These are phyloP conservation scores for Termitomyces sp. DNA, from an alignment of 768 basidiomycete species.

Conservation along the genomic window DNA sequence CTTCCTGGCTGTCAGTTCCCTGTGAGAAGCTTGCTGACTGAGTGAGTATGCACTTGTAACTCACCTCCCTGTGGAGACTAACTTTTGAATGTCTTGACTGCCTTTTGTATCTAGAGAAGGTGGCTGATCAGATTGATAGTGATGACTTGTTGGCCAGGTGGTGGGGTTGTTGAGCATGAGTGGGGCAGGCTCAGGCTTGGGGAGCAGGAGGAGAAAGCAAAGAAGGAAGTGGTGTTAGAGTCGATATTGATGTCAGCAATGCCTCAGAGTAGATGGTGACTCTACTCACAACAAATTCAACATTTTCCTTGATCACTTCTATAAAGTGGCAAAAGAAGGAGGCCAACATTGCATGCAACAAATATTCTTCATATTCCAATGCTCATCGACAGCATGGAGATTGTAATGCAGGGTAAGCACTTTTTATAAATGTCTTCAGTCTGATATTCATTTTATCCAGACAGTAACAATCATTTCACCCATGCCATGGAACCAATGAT, in stretches of 20 bases:
- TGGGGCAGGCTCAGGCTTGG: too few species aligned
- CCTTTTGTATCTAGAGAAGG: slow-evolving; percentile 76
- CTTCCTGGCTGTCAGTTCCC: too few species aligned
- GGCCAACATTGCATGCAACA: too few species aligned
- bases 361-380: too few species aligned
- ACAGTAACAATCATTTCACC: background rate
- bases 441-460: background rate
- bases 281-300: too few species aligned
- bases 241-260: too few species aligned
- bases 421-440: background rate
- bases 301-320: too few species aligned
- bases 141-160: slow-evolving; percentile 58
- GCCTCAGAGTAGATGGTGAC: too few species aligned
- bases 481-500: background rate
- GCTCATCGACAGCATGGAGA: background rate
- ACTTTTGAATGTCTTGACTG: slow-evolving; percentile 66
- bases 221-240: too few species aligned
- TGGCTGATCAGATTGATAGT: slow-evolving; percentile 69
- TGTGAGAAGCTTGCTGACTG: background rate
- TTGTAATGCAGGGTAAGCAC: background rate
- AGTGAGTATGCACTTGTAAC: slow-evolving; percentile 5
- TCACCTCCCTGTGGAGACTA: slow-evolving; percentile 71
- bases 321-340: too few species aligned
- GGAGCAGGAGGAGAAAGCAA: too few species aligned
- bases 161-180: too few species aligned